Conservation (phyloP, 1,284 basidiomycete species). For the Meripilus lineatus region DNA sequence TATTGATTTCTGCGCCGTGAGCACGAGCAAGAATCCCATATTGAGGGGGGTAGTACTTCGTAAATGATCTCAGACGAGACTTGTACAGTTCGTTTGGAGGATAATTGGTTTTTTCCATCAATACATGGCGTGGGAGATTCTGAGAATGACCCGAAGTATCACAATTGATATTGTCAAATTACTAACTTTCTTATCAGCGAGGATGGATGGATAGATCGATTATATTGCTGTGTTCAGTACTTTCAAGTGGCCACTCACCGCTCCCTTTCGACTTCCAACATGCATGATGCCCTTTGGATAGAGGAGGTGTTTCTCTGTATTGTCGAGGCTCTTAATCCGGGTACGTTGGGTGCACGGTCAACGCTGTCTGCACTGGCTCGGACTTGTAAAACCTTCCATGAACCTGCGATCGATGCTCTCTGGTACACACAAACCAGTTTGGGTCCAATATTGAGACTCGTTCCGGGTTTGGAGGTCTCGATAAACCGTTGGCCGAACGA, state of each 20-base stretch:
- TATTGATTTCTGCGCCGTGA: conserved; percentile 32
- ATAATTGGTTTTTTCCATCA: no score
- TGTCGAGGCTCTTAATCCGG: background rate
- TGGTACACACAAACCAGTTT: background rate
- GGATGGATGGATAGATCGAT: no score
- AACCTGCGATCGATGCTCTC: background rate
- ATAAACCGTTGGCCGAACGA: no score
- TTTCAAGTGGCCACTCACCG: no score
- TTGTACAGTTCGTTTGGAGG: no score
- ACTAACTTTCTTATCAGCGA: no score
- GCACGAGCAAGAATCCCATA: conserved; percentile 35
- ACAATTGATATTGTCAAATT: no score
- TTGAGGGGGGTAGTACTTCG: conserved; percentile 21
- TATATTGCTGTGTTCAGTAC: no score
- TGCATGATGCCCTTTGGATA: background rate
- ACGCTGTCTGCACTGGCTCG: background rate
- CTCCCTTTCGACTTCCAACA: no score
- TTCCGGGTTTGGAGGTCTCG: no score
- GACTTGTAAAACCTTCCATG: background rate
- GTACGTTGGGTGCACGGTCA: background rate
- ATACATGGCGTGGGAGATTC: no score
- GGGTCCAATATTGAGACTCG: background rate
- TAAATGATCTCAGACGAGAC: conserved; percentile 10
- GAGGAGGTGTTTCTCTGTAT: background rate
- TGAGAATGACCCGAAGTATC: no score